Evolutionary conservation across 1,284 basidiomycete genomes (phyloP).

Genomic region (Porodaedalea pini): DNA sequence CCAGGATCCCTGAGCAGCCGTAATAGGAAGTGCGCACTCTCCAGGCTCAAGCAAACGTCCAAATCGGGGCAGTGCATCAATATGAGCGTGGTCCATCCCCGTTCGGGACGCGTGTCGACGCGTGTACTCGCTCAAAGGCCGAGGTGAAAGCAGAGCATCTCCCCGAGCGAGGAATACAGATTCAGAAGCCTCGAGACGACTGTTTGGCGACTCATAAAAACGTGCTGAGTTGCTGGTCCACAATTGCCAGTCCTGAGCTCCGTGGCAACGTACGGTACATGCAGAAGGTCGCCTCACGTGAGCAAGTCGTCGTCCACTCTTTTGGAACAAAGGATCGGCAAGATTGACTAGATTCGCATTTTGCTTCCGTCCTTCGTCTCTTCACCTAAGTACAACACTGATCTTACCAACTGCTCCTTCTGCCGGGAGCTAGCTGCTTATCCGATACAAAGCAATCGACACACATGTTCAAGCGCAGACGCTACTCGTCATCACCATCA

Average conservation of each 20-base stretch:
- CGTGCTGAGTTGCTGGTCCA: background rate
- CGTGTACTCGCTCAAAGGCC: background rate
- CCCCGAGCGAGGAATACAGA: no score
- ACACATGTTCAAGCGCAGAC: no score
- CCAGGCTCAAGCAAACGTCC: background rate
- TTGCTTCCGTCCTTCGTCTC: background rate
- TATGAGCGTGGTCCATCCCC: background rate
- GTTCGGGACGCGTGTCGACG: no score
- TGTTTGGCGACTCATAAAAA: background rate
- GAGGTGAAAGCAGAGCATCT: background rate
- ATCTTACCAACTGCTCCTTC: no score
- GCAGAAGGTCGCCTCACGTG: no score
- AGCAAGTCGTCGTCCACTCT: no score
- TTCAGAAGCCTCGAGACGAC: no score
- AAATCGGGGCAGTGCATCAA: background rate
- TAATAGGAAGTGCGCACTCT: background rate
- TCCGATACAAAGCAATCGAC: no score
- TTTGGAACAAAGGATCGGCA: constrained; percentile 5
- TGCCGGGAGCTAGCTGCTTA: no score
- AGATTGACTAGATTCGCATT: background rate
- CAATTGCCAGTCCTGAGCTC: background rate
- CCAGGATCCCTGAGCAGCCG: background rate
- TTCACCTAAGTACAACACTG: no score
- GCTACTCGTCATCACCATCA: no score
- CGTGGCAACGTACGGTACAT: background rate